These are phyloP conservation scores for Iris pallida DNA, from an alignment of 116 monocot genomes.

Conservation along the genomic window DNA sequence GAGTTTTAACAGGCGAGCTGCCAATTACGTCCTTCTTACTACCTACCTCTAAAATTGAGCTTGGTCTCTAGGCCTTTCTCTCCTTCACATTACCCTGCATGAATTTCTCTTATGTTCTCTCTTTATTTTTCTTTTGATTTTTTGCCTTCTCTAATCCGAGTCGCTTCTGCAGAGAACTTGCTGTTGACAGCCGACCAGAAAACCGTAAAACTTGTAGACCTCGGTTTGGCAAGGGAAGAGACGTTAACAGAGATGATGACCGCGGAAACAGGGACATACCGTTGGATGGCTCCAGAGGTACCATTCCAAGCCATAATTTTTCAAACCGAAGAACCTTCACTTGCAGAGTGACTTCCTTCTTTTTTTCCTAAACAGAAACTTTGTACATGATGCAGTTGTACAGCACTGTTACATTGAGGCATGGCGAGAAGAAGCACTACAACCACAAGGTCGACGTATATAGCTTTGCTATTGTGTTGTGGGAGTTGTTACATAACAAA, in stretches of 20 bases:
- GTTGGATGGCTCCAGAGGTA: conserved; percentile 99
- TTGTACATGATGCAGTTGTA: conserved; percentile 45
- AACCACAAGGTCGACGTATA: conserved; percentile 71
- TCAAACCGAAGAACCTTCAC: too few species aligned
- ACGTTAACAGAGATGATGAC: conserved; percentile 99
- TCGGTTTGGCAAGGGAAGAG: conserved; percentile 92
- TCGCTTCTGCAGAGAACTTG: conserved; percentile 56
- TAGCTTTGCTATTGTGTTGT: conserved; percentile 62
- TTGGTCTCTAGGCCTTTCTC: background rate
- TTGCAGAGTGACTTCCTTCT: background rate
- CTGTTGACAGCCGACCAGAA: conserved; percentile 79
- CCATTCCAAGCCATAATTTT: background rate
- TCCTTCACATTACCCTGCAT: background rate
- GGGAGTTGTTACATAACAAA: conserved; percentile 62
- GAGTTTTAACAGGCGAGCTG: too few species aligned
- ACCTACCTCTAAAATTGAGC: background rate
- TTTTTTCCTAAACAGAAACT: background rate
- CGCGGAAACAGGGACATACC: conserved; percentile 92
- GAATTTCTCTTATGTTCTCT: background rate
- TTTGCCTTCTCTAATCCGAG: background rate
- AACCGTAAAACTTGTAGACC: conserved; percentile 89
- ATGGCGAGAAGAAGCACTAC: conserved; percentile 91
- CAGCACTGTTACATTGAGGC: conserved; percentile 93
- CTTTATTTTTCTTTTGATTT: background rate
- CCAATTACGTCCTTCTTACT: too few species aligned